These are phyloP conservation scores for Verticillium longisporum DNA, from an alignment of 2,329 filamentous ascomycete species.

Conservation along the genomic window DNA sequence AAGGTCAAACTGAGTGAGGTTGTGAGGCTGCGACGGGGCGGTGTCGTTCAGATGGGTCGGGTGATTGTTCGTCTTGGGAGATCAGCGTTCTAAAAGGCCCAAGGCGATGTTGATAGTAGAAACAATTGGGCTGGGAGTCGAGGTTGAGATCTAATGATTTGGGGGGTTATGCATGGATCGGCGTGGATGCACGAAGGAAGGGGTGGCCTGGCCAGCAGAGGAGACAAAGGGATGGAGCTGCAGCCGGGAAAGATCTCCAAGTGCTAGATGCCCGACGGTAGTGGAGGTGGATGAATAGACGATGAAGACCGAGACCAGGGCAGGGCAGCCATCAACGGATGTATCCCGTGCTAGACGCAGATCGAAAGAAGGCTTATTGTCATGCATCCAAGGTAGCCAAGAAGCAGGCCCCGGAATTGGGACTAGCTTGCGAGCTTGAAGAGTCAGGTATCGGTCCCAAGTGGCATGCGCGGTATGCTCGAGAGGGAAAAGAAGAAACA, in stretches of 20 bases:
- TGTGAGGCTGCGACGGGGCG: background rate
- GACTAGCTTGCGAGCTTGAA: slow-evolving; percentile 11
- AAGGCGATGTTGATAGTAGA: background rate
- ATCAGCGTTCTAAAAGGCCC: background rate
- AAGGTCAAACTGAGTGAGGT: background rate
- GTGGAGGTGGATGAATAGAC: background rate
- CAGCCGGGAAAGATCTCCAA: background rate
- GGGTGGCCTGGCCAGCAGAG: background rate
- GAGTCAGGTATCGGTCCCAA: slow-evolving; percentile 10
- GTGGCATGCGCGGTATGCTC: background rate
- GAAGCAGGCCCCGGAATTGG: slow-evolving; percentile 6
- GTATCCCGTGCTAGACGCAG: background rate
- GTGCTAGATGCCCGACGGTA: background rate
- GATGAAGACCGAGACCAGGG: background rate
- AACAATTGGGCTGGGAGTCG: background rate
- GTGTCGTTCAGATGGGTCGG: background rate
- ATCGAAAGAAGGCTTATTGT: slow-evolving; percentile 6
- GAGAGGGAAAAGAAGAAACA: background rate
- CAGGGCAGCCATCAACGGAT: background rate
- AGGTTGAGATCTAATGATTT: background rate
- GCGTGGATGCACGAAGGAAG: background rate
- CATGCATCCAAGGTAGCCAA: slow-evolving; percentile 9
- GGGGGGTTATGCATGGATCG: background rate
- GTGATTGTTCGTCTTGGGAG: background rate
- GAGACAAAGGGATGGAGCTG: background rate